These are phyloP conservation scores for Dichotomocladium elegans DNA, from an alignment of 371 early-diverging fungal species.

Conservation along the genomic window DNA sequence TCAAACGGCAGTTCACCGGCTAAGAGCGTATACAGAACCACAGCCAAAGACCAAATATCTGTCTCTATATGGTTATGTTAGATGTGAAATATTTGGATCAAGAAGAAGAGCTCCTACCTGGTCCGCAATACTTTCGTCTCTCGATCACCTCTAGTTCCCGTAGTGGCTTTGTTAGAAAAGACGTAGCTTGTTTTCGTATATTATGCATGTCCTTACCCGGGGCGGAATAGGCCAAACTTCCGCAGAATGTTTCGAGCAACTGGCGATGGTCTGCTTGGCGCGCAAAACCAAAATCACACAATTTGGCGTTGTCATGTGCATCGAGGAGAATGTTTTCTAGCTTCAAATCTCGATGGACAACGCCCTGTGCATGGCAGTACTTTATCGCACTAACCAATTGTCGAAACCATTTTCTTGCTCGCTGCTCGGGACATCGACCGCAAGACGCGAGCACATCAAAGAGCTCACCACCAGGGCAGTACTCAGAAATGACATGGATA, in stretches of 20 bases:
- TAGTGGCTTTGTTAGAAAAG: too few relatives aligned
- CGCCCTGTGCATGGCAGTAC: conserved; percentile 72
- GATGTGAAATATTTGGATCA: too few relatives aligned
- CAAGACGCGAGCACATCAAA: conserved; percentile 66
- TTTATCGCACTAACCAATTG: conserved; percentile 73
- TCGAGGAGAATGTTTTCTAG: conserved; percentile 84
- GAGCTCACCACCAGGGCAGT: conserved; percentile 73
- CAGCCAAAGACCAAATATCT: conserved; percentile 87
- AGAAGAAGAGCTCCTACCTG: conserved; percentile 52
- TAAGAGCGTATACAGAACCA: conserved; percentile 78
- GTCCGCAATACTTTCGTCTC: conserved; percentile 75
- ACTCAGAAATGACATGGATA: conserved; percentile 81
- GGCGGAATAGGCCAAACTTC: conserved; percentile 80
- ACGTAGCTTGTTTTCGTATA: too few relatives aligned
- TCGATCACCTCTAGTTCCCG: conserved; percentile 71
- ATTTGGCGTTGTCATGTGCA: conserved; percentile 68
- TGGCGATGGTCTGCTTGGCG: conserved; percentile 61
- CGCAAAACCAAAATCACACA: conserved; percentile 91
- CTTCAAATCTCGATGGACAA: conserved; percentile 85
- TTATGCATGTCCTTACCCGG: conserved; percentile 29
- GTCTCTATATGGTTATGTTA: conserved; percentile 47
- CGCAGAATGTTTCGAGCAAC: conserved; percentile 82
- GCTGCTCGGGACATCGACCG: conserved; percentile 52
- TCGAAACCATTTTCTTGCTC: conserved; percentile 61
- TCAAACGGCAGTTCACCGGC: conserved; percentile 84